Evolutionary conservation across 169 alveolate species (phyloP).

Genomic region (Plasmodium berghei): DNA sequence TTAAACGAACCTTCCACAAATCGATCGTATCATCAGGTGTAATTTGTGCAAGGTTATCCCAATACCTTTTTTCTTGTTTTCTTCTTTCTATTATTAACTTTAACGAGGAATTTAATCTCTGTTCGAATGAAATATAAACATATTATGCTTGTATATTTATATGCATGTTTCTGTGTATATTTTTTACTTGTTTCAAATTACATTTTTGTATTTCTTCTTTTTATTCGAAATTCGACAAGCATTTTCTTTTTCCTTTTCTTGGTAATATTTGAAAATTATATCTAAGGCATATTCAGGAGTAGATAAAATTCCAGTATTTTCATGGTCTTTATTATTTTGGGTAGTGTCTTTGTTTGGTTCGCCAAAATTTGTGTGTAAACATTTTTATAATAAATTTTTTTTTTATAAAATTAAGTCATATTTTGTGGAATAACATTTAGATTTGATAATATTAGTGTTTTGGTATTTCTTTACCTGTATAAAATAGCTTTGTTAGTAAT

Average conservation of each 20-base stretch:
- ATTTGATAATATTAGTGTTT: too few species aligned
- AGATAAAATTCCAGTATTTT: conserved; percentile 6
- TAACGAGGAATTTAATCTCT: conserved; percentile 54
- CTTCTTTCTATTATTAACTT: conserved; percentile 57
- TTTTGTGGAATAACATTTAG: too few species aligned
- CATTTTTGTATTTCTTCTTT: conserved; percentile 64
- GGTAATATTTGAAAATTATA: conserved; percentile 56
- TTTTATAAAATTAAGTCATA: too few species aligned
- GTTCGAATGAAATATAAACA: not conserved
- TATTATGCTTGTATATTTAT: not conserved
- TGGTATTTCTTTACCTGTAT: conserved; percentile 26
- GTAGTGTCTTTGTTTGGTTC: conserved; percentile 17
- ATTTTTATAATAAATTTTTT: too few species aligned
- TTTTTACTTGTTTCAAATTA: conserved; percentile 1
- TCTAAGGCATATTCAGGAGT: conserved; percentile 46
- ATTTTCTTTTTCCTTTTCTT: conserved; percentile 72
- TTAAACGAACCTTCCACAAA: conserved; percentile 57
- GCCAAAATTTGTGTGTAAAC: not conserved
- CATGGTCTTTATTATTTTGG: conserved; percentile 20
- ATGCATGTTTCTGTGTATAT: not conserved
- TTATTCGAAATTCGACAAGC: conserved; percentile 31
- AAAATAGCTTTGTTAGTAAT: conserved; percentile 37
- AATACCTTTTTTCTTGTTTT: conserved; percentile 63
- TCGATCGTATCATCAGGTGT: conserved; percentile 61
- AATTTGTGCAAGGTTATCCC: conserved; percentile 43